Conservation (phyloP, 2,329 filamentous ascomycete genomes). For the Sphaerostilbella broomeana region DNA sequence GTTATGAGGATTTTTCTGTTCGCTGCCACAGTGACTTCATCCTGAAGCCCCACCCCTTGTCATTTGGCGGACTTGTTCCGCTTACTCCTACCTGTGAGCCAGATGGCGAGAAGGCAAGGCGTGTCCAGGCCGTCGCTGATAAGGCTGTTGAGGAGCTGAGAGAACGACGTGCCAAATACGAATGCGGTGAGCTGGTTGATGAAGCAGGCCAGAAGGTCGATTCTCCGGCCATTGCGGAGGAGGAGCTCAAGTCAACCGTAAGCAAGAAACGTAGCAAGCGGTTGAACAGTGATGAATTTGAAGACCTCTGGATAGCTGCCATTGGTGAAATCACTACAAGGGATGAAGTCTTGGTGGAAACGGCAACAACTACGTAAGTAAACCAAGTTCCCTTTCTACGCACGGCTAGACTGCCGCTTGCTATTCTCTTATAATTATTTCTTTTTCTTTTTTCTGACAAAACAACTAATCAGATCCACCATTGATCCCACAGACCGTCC, state of each 20-base stretch:
- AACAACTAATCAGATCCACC: slow-evolving; percentile 80
- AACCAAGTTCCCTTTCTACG: slow-evolving; percentile 15
- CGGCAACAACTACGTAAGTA: slow-evolving; percentile 47
- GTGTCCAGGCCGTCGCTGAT: slow-evolving; percentile 81
- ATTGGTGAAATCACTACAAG: slow-evolving; percentile 62
- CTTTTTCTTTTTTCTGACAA: slow-evolving; percentile 41
- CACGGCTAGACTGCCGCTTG: not conserved
- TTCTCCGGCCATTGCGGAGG: slow-evolving; percentile 56
- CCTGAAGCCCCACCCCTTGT: slow-evolving; percentile 74
- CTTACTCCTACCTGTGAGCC: slow-evolving; percentile 89
- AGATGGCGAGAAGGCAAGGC: slow-evolving; percentile 84
- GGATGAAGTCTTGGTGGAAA: slow-evolving; percentile 49
- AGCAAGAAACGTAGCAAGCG: slow-evolving; percentile 70
- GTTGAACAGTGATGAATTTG: slow-evolving; percentile 83
- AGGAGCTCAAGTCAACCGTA: slow-evolving; percentile 71
- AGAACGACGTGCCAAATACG: slow-evolving; percentile 77
- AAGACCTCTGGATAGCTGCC: slow-evolving; percentile 74
- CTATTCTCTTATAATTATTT: not conserved
- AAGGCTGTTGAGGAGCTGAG: slow-evolving; percentile 81
- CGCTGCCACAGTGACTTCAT: slow-evolving; percentile 85
- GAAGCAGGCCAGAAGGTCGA: slow-evolving; percentile 53
- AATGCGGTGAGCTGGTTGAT: slow-evolving; percentile 70
- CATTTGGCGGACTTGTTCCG: slow-evolving; percentile 72
- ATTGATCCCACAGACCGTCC: slow-evolving; percentile 65
- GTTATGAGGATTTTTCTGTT: slow-evolving; percentile 69